These are phyloP conservation scores for Pichia phayaonensis DNA, from an alignment of 805 yeast species.

Conservation along the genomic window DNA sequence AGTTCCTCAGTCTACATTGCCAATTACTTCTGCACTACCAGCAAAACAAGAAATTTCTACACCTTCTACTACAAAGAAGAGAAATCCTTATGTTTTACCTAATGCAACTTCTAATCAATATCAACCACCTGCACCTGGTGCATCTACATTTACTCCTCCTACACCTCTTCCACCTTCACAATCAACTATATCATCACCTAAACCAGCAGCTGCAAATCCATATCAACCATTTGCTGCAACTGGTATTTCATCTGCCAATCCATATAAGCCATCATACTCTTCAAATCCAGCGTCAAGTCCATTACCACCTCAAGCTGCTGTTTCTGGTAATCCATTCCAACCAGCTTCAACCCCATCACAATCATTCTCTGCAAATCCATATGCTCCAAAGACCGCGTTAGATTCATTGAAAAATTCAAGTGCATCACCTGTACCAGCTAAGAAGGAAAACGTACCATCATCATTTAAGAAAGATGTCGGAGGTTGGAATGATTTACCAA, in stretches of 20 bases:
- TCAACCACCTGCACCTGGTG: background rate
- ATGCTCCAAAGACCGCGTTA: slow-evolving; percentile 30
- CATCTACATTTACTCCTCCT: slow-evolving; percentile 8
- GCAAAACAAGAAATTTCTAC: background rate
- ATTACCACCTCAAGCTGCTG: background rate
- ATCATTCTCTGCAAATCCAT: slow-evolving; percentile 23
- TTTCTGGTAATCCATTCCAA: background rate
- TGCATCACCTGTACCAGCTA: slow-evolving; percentile 20
- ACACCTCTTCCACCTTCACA: slow-evolving; percentile 13
- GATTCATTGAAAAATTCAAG: slow-evolving; percentile 24
- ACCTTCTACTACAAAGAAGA: background rate
- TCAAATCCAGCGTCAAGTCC: background rate
- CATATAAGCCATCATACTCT: background rate
- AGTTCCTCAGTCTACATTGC: background rate
- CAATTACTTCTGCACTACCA: background rate
- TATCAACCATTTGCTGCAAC: background rate
- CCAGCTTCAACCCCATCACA: slow-evolving; percentile 28
- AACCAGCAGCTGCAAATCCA: background rate
- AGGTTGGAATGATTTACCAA: slow-evolving; percentile 70
- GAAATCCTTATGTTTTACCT: slow-evolving; percentile 2
- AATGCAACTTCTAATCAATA: background rate
- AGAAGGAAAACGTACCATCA: slow-evolving; percentile 14
- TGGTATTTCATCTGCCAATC: background rate
- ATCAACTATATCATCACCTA: slow-evolving; percentile 8
- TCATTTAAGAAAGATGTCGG: slow-evolving; percentile 42